Conservation (phyloP, 805 yeast genomes). For the Tanozyma kutaoensis region DNA sequence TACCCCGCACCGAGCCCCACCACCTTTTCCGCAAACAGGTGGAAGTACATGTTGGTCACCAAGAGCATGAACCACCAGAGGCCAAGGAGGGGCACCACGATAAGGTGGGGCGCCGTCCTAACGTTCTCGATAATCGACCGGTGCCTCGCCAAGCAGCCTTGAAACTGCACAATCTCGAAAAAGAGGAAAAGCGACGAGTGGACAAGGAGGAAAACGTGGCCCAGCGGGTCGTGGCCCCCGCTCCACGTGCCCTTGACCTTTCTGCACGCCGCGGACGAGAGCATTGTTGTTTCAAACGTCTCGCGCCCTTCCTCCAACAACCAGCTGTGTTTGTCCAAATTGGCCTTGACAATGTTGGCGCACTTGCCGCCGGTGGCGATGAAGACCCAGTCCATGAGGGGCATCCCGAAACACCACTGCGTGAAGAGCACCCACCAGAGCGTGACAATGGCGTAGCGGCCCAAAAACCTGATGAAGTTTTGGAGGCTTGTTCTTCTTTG, state of each 20-base stretch:
- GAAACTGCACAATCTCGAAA: slow-evolving; percentile 33
- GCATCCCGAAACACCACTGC: slow-evolving; percentile 77
- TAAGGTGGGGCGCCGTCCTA: slow-evolving; percentile 6
- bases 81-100: slow-evolving; percentile 12
- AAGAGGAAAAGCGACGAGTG: slow-evolving; percentile 53
- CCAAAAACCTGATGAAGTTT: slow-evolving; percentile 7
- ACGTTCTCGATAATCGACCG: too few relatives aligned
- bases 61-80: slow-evolving; percentile 84
- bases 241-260: slow-evolving; percentile 40
- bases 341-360: slow-evolving; percentile 8
- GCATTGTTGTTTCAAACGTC: slow-evolving; percentile 6
- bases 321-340: too few relatives aligned
- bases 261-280: slow-evolving; percentile 23
- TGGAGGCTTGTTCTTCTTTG: background rate
- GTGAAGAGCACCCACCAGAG: slow-evolving; percentile 78
- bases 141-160: background rate
- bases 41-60: slow-evolving; percentile 77
- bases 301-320: background rate
- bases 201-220: slow-evolving; percentile 74
- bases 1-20: too few relatives aligned
- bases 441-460: slow-evolving; percentile 44
- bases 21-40: slow-evolving; percentile 69
- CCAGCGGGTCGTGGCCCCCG: slow-evolving; percentile 97
- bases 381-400: slow-evolving; percentile 82
- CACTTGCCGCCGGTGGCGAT: slow-evolving; percentile 77